phyloP scores from a whole-genome alignment of 139 green algal species.

The Chlorella sp. region DNA sequence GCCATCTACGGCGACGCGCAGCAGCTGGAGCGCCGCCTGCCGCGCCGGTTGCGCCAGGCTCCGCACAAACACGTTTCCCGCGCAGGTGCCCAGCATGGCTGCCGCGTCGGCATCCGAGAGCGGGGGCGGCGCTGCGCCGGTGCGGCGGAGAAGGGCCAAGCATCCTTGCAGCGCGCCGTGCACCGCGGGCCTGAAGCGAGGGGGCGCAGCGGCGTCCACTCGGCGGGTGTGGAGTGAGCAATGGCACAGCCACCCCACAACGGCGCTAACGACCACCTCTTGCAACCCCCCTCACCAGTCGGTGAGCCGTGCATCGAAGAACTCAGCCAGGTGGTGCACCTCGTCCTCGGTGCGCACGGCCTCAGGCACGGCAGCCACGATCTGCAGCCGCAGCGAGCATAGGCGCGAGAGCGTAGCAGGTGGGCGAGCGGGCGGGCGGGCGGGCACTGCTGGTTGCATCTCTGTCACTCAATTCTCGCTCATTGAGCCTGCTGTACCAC shows the following conservation, averaged over 20 bases:
- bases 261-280: no score
- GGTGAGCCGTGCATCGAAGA: constrained; percentile 35
- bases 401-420: background rate
- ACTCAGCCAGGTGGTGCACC: constrained; percentile 27
- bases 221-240: background rate
- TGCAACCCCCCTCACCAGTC: constrained; percentile 18
- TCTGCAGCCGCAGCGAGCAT: constrained; percentile 19
- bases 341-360: background rate
- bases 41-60: constrained; percentile 23
- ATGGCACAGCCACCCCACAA: background rate
- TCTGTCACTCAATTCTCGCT: background rate
- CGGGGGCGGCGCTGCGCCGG: background rate
- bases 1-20: background rate
- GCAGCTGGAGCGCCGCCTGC: constrained; percentile 13
- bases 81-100: constrained; percentile 11
- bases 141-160: constrained; percentile 11
- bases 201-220: no score
- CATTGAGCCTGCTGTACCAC: no score
- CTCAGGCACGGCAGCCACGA: constrained; percentile 18
- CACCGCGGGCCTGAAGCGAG: constrained; percentile 26
- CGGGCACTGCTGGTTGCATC: no score
- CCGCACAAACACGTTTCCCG: constrained; percentile 24
- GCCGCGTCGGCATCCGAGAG: background rate
- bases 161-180: constrained; percentile 37
- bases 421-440: background rate